A percentile compares a stretch with the other conserved stretches of the same genome.
Conservation (phyloP, 805 yeast species). For the Wickerhamomyces chambardii region DNA sequence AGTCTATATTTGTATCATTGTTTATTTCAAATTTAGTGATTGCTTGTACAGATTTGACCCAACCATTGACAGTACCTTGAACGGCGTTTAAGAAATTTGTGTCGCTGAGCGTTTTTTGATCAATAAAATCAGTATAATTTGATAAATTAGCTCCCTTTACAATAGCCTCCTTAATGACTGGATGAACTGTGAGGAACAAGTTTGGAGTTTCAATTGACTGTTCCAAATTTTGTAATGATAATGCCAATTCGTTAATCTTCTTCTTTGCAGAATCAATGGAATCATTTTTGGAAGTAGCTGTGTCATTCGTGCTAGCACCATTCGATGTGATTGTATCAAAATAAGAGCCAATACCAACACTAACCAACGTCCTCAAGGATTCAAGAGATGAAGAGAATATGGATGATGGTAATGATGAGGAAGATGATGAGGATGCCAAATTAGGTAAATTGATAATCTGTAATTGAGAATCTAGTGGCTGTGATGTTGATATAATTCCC, state of each 20-base stretch:
- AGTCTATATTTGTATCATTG: constrained; percentile 46
- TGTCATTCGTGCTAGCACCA: constrained; percentile 4
- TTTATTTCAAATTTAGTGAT: constrained; percentile 33
- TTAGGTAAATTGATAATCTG: constrained; percentile 26
- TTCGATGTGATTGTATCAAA: constrained; percentile 41
- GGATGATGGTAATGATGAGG: constrained; percentile 7
- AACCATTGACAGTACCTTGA: constrained; percentile 61
- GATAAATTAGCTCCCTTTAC: constrained; percentile 20
- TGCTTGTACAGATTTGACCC: constrained; percentile 59
- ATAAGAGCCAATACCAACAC: constrained; percentile 58
- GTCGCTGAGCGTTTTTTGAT: constrained; percentile 34
- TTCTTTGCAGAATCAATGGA: constrained; percentile 41
- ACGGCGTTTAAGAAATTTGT: constrained; percentile 52
- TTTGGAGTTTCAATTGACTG: constrained; percentile 65
- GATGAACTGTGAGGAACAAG: constrained; percentile 41
- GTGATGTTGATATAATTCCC: constrained; percentile 17
- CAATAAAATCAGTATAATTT: constrained; percentile 18
- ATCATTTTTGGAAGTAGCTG: constrained; percentile 14
- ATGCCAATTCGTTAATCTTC: constrained; percentile 58
- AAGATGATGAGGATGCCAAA: constrained; percentile 7
- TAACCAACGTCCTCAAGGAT: constrained; percentile 47
- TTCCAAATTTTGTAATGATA: constrained; percentile 59
- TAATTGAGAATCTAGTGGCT: constrained; percentile 22
- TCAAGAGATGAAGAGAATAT: too few relatives aligned
- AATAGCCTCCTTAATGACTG: constrained; percentile 32